Conservation (phyloP, 2,329 filamentous ascomycete species). For the Beauveria pseudobassiana region DNA sequence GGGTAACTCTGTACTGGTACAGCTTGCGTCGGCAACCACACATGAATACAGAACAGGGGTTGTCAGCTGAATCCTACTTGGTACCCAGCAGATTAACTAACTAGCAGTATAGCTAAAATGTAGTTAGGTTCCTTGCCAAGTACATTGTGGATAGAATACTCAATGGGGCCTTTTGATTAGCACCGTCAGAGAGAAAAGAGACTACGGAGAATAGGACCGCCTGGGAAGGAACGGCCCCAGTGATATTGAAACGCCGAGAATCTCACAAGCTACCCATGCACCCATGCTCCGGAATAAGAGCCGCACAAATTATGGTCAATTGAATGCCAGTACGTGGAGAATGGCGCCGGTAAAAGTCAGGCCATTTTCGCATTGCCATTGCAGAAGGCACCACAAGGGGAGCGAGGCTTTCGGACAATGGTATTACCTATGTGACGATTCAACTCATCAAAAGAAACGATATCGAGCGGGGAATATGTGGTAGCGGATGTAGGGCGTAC, state of each 20-base stretch:
- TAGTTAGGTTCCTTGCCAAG: too few relatives aligned
- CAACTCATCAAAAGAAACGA: neutral
- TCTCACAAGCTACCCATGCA: neutral
- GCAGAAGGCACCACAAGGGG: neutral
- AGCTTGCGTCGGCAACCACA: neutral
- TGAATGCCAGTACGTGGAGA: neutral
- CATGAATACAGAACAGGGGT: neutral
- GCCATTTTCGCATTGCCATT: constrained; percentile 1
- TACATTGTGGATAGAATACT: neutral
- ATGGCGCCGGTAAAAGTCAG: constrained; percentile 1
- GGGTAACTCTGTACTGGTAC: neutral
- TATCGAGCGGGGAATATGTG: neutral
- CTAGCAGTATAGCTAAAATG: too few relatives aligned
- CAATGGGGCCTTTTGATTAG: neutral
- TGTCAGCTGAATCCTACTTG: neutral
- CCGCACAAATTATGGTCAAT: neutral
- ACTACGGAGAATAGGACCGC: neutral
- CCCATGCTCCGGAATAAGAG: neutral
- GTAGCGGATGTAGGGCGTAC: neutral
- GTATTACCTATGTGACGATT: neutral
- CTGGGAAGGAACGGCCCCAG: neutral
- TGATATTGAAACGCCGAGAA: neutral
- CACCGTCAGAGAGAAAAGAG: neutral
- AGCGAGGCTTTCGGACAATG: neutral
- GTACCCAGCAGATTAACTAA: too few relatives aligned